These are phyloP conservation scores for Ensete glaucum DNA, from an alignment of 176 grass and related monocot genomes.

Conservation along the genomic window DNA sequence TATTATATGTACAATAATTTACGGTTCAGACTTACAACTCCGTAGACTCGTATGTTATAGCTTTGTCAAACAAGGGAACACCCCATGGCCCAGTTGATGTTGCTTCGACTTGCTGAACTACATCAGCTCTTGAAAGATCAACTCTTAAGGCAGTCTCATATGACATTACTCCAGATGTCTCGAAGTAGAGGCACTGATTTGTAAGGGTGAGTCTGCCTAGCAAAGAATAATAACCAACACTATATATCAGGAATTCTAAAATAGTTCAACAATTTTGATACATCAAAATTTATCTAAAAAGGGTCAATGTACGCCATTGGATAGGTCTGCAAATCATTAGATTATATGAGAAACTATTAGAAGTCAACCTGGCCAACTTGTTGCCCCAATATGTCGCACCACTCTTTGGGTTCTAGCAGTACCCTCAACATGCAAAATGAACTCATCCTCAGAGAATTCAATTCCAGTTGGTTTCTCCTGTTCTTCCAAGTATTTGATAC, in stretches of 20 bases:
- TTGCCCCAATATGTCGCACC: constrained; percentile 58
- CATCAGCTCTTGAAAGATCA: constrained; percentile 46
- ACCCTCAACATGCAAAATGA: constrained; percentile 72
- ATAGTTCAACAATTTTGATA: background rate
- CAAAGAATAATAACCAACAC: background rate
- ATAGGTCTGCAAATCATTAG: background rate
- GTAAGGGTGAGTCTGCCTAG: constrained; percentile 75
- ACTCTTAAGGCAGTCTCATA: constrained; percentile 61
- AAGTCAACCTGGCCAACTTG: constrained; percentile 70
- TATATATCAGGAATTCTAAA: background rate
- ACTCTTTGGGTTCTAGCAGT: constrained; percentile 63
- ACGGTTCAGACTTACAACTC: constrained; percentile 38
- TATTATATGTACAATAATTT: background rate
- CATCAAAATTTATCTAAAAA: no score
- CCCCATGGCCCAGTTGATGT: constrained; percentile 89
- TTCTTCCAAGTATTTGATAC: constrained; percentile 43
- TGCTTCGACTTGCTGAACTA: constrained; percentile 56
- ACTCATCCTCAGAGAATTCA: constrained; percentile 68
- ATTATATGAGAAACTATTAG: constrained; percentile 1
- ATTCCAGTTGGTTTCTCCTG: constrained; percentile 49
- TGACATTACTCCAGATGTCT: constrained; percentile 56
- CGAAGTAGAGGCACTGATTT: constrained; percentile 82
- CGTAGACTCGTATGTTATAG: constrained; percentile 53
- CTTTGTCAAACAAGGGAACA: constrained; percentile 81
- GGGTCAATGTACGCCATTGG: no score